phyloP scores from a whole-genome alignment of 345 rosid genomes.

The Eucalyptus urophylla region DNA sequence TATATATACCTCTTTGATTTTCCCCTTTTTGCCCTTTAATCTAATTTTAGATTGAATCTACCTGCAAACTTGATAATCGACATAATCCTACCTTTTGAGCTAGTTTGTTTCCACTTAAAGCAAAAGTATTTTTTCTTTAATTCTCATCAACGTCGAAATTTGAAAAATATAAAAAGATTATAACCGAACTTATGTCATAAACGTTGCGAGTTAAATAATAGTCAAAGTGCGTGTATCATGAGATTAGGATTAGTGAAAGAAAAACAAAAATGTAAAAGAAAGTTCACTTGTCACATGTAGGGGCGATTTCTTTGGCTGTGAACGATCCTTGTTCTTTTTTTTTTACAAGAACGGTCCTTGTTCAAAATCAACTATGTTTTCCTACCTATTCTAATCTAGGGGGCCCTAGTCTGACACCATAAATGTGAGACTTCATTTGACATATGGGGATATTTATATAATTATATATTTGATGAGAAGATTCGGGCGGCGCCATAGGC shows the following conservation, averaged over 20 bases:
- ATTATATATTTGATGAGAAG: too few species aligned
- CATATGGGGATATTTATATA: too few species aligned
- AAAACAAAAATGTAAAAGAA: too few species aligned
- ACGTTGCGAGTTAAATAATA: too few species aligned
- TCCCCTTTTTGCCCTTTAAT: background rate
- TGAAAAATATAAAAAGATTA: background rate
- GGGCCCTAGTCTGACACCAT: background rate
- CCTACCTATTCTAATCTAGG: background rate
- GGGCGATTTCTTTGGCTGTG: too few species aligned
- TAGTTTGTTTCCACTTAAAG: background rate
- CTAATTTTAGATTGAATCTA: background rate
- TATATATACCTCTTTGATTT: background rate
- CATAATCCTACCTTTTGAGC: background rate
- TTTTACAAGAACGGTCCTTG: too few species aligned
- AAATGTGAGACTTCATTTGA: too few species aligned
- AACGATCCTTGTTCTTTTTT: too few species aligned
- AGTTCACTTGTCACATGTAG: too few species aligned
- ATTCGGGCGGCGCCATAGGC: background rate
- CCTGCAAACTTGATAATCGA: background rate
- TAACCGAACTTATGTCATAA: background rate
- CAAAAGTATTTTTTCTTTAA: too few species aligned
- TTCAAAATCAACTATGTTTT: background rate
- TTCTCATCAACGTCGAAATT: background rate
- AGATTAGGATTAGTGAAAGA: too few species aligned
- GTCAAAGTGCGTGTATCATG: too few species aligned